Percentiles rank a stretch among this genome's conserved stretches.
Evolutionary conservation across 305 asterid species (phyloP).

Genomic region (Plantago rigida): DNA sequence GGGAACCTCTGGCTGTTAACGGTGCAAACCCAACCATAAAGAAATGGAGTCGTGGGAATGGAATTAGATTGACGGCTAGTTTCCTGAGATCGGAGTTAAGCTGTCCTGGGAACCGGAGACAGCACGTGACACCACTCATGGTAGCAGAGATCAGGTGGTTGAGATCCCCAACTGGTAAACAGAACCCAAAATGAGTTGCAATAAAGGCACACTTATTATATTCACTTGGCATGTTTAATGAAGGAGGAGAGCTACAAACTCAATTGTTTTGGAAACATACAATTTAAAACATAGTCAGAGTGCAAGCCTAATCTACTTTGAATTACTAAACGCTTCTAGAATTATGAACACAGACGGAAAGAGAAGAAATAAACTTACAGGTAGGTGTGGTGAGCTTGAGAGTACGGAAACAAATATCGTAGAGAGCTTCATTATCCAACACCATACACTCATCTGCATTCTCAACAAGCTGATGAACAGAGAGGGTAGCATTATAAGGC

Average conservation of each 20-base stretch:
- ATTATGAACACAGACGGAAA: no score
- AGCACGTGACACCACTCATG: conserved; percentile 56
- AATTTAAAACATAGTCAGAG: no score
- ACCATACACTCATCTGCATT: conserved; percentile 60
- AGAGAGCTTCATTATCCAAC: conserved; percentile 52
- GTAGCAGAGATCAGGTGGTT: conserved; percentile 53
- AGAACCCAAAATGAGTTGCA: conserved; percentile 1
- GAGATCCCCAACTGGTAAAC: conserved; percentile 45
- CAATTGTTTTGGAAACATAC: no score
- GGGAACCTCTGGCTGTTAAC: conserved; percentile 44
- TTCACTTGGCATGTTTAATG: no score
- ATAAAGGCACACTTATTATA: no score
- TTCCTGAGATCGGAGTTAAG: conserved; percentile 47
- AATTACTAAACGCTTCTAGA: no score
- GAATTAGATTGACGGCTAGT: conserved; percentile 48
- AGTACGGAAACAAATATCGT: conserved; percentile 52
- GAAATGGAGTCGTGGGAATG: conserved; percentile 50
- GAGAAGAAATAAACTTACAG: conserved; percentile 29
- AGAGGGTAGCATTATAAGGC: conserved; percentile 52
- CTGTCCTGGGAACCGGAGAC: conserved; percentile 51
- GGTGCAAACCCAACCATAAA: conserved; percentile 57
- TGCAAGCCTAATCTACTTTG: no score
- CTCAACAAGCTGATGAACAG: conserved; percentile 56
- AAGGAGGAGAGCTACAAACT: no score
- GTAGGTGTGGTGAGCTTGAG: conserved; percentile 53